Base-by-base conservation (phyloP, 2,329 filamentous ascomycete genomes). In the Xylariaceae sp. region DNA sequence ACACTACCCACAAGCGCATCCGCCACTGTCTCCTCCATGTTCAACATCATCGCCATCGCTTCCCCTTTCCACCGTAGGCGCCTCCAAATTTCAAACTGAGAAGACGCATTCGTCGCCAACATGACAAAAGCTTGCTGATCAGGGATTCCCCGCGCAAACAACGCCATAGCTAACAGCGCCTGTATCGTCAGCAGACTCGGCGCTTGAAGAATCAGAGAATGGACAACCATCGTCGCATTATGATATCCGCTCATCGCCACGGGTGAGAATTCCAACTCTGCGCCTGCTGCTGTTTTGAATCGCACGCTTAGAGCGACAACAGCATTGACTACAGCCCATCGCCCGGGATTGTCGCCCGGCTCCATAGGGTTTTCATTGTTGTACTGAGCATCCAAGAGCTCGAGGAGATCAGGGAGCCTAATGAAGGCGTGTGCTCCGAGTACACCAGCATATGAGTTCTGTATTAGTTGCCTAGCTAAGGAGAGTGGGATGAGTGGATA, bases 31-130 rank as follows among this genome's bases (percentile, higher is more conserved):
- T n/a, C n/a, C n/a, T n/a, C n/a, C n/a, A n/a, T n/a, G n/a, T n/a
- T n/a, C n/a, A n/a, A n/a, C n/a, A n/a, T n/a, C n/a, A n/a, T n/a
- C n/a, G n/a, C n/a, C n/a, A n/a, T n/a, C n/a, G n/a, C n/a, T n/a
- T n/a, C n/a, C n/a, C n/a, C n/a, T n/a, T n/a, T n/a, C n/a, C n/a
- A n/a, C n/a, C n/a, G n/a, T n/a, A n/a, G n/a, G n/a, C n/a, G n/a
- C n/a, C n/a, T n/a, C n/a, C n/a, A 37, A 12, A 49, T 35, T 23
- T 52, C 40, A 67, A 77, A 37, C 43, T 55, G 49, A 19, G 37
- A 42, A 6, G 40, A 48, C 23, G 55, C 55, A 42, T 52, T 56
- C 4, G 20, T 48, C 7, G 33, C 37, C 11, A 56, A 40, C 52
- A 55, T 50, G n/a, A 43, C n/a, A 22, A 44, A 53, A 5, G 48